phyloP scores from a whole-genome alignment of 768 basidiomycete genomes.

The Boletus bicolor region DNA sequence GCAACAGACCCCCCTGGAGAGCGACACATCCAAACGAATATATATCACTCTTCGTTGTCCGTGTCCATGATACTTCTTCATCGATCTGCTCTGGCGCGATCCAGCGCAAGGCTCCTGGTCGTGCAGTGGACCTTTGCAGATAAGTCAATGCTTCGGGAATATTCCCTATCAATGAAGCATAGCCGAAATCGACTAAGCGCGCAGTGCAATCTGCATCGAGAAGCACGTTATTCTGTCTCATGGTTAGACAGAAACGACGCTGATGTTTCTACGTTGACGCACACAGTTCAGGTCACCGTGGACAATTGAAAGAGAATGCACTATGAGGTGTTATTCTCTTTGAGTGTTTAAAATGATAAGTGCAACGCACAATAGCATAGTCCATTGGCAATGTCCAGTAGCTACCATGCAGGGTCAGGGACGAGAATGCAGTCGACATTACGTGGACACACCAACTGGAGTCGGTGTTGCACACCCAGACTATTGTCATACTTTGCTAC shows the following conservation, averaged over 20 bases:
- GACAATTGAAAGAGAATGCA: constrained; percentile 6
- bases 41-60: constrained; percentile 14
- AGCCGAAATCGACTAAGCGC: constrained; percentile 43
- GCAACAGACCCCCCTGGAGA: constrained; percentile 19
- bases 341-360: neutral
- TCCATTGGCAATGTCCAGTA: neutral
- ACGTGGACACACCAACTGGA: neutral
- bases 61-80: constrained; percentile 1
- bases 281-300: constrained; percentile 12
- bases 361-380: neutral
- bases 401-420: neutral
- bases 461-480: neutral
- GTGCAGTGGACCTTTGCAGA: constrained; percentile 27
- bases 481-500: neutral
- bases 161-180: constrained; percentile 25
- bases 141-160: constrained; percentile 3
- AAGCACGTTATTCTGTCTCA: constrained; percentile 17
- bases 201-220: constrained; percentile 27
- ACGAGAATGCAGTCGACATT: neutral
- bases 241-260: neutral
- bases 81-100: constrained; percentile 36
- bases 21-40: constrained; percentile 31
- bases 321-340: neutral
- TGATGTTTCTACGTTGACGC: neutral
- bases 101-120: constrained; percentile 39